Evolutionary conservation across 352 stramenopile species (phyloP).

Genomic region (Phytophthora sp.): DNA sequence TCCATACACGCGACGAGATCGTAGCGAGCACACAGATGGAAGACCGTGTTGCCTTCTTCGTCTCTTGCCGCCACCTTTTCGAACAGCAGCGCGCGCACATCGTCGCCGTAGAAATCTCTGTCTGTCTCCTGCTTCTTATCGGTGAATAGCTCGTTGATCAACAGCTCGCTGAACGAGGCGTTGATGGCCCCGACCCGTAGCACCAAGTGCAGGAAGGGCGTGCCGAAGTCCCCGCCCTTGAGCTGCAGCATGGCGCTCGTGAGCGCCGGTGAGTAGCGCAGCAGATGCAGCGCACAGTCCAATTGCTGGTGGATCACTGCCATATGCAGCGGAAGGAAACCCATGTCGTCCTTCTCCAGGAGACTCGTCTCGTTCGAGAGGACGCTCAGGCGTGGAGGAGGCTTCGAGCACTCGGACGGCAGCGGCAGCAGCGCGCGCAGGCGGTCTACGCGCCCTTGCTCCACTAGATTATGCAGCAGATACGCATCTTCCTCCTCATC

Average conservation of each 20-base stretch:
- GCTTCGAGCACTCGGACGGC: background rate
- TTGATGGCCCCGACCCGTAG: slow-evolving; percentile 73
- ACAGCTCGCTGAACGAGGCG: slow-evolving; percentile 43
- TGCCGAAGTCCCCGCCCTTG: slow-evolving; percentile 68
- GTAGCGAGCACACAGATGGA: slow-evolving; percentile 79
- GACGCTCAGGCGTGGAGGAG: slow-evolving; percentile 40
- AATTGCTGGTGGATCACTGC: slow-evolving; percentile 64
- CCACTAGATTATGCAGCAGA: slow-evolving; percentile 64
- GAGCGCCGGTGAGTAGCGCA: slow-evolving; percentile 72
- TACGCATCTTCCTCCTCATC: slow-evolving; percentile 53
- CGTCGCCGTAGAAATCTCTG: slow-evolving; percentile 28
- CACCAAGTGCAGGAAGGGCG: slow-evolving; percentile 72
- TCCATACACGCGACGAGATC: slow-evolving; percentile 58
- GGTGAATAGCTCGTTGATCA: slow-evolving; percentile 51
- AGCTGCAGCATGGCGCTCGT: slow-evolving; percentile 69
- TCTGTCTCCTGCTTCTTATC: background rate
- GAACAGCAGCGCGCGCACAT: slow-evolving; percentile 56
- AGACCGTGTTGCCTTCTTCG: slow-evolving; percentile 81
- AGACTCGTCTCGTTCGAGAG: slow-evolving; percentile 61
- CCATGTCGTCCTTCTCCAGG: slow-evolving; percentile 85
- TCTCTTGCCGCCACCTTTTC: slow-evolving; percentile 61
- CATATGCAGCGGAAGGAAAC: slow-evolving; percentile 81
- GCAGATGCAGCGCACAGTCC: slow-evolving; percentile 50
- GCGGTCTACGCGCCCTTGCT: slow-evolving; percentile 56
- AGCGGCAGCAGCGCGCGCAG: slow-evolving; percentile 58